Evolutionary conservation across 345 rosid species (phyloP).

Genomic region (Arabis alpina): DNA sequence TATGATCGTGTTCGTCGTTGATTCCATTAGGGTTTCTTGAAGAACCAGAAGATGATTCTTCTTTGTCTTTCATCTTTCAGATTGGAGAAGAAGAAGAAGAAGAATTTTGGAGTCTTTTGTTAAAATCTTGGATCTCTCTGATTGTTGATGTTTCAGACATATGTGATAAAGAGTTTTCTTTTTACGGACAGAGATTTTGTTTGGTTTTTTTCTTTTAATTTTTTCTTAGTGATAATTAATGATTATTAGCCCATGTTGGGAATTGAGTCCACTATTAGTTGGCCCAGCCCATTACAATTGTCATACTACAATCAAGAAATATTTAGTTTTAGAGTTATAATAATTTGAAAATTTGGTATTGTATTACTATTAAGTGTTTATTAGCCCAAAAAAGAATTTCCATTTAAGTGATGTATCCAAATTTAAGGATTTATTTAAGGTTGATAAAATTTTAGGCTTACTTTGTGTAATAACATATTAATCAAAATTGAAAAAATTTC

Average conservation of each 20-base stretch:
- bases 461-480: no score
- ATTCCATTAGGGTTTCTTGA: constrained; percentile 18
- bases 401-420: no score
- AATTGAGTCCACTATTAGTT: constrained; percentile 10
- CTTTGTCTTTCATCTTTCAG: constrained; percentile 26
- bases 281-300: constrained; percentile 11
- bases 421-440: no score
- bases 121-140: constrained; percentile 4
- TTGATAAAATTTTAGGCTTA: no score
- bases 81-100: not conserved
- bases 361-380: no score
- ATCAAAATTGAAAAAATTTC: no score
- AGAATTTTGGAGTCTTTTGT: not conserved
- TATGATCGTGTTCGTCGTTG: constrained; percentile 44
- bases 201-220: not conserved
- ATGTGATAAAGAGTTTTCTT: not conserved
- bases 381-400: no score
- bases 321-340: no score
- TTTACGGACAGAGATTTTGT: not conserved
- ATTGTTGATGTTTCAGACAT: constrained; percentile 33
- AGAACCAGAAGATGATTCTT: constrained; percentile 42
- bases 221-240: not conserved
- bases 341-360: no score
- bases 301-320: no score
- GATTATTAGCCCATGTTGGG: not conserved